Evolutionary conservation across 2,329 filamentous ascomycete species (phyloP).

Genomic region (Hymenoscyphus albidus): DNA sequence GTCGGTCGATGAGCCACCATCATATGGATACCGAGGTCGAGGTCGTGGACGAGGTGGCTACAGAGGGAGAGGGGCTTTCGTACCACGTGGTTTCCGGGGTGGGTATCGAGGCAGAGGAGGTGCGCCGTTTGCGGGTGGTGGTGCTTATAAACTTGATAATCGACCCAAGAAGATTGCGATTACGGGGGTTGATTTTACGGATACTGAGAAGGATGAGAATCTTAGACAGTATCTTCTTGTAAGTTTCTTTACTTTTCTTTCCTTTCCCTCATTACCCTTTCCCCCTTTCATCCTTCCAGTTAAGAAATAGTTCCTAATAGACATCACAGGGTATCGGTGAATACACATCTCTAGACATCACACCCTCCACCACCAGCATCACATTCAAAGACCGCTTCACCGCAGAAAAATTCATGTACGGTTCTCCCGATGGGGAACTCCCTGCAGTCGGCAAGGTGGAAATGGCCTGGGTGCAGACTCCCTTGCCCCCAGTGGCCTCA

Average conservation of each 20-base stretch:
- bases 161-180: slow-evolving; percentile 66
- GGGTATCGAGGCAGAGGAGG: slow-evolving; percentile 45
- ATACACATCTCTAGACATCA: slow-evolving; percentile 54
- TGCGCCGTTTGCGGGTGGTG: slow-evolving; percentile 33
- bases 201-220: slow-evolving; percentile 60
- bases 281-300: too few relatives aligned
- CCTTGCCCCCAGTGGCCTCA: slow-evolving; percentile 28
- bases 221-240: slow-evolving; percentile 69
- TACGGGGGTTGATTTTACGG: slow-evolving; percentile 59
- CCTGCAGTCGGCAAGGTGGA: slow-evolving; percentile 63
- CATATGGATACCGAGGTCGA: slow-evolving; percentile 40
- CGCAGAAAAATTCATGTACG: slow-evolving; percentile 65
- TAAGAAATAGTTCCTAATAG: slow-evolving; percentile 12
- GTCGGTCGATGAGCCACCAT: slow-evolving; percentile 38
- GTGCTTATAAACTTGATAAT: slow-evolving; percentile 68
- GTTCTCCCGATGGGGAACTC: slow-evolving; percentile 53
- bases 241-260: slow-evolving; percentile 31
- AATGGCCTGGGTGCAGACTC: slow-evolving; percentile 54
- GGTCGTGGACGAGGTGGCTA: slow-evolving; percentile 38
- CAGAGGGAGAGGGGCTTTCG: slow-evolving; percentile 38
- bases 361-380: slow-evolving; percentile 47
- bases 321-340: slow-evolving; percentile 54
- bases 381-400: slow-evolving; percentile 65
- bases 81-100: slow-evolving; percentile 40
- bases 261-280: background rate